phyloP scores from a whole-genome alignment of 2,329 filamentous ascomycete genomes.

The Fusarium sp. region DNA sequence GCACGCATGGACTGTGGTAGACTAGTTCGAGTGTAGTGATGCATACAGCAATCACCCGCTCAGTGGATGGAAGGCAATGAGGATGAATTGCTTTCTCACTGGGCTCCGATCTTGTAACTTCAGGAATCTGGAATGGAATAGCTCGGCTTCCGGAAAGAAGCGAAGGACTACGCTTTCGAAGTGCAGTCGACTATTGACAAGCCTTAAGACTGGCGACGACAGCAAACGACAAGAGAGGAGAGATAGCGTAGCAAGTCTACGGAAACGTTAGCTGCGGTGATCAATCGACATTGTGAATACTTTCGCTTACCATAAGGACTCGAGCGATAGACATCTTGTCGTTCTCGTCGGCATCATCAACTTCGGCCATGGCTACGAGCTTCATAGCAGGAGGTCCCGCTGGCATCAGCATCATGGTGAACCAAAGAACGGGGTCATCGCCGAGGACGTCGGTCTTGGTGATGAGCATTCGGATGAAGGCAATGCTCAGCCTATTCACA shows the following conservation, averaged over 20 bases:
- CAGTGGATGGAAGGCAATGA: no score
- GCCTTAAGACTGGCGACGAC: constrained; percentile 32
- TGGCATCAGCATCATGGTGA: constrained; percentile 32
- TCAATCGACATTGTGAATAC: accelerated
- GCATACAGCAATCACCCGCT: background rate
- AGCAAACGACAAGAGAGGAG: constrained; percentile 24
- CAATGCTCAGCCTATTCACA: constrained; percentile 9
- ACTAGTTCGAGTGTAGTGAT: background rate
- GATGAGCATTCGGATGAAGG: constrained; percentile 23
- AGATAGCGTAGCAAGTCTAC: constrained; percentile 26
- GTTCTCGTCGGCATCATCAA: constrained; percentile 26
- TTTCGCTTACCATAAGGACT: constrained; percentile 17
- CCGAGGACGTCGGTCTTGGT: constrained; percentile 11
- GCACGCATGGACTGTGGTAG: background rate
- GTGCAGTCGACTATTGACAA: background rate
- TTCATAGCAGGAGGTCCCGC: constrained; percentile 29
- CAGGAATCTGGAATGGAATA: background rate
- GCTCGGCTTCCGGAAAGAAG: background rate
- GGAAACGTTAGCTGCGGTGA: background rate
- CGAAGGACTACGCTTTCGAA: background rate
- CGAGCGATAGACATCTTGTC: constrained; percentile 33
- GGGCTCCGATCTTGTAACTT: background rate
- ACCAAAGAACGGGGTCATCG: constrained; percentile 27
- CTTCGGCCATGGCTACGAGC: constrained; percentile 29
- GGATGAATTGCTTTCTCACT: no score